Conservation (phyloP, 2,329 filamentous ascomycete species). For the Sarocladiaceae sp. region DNA sequence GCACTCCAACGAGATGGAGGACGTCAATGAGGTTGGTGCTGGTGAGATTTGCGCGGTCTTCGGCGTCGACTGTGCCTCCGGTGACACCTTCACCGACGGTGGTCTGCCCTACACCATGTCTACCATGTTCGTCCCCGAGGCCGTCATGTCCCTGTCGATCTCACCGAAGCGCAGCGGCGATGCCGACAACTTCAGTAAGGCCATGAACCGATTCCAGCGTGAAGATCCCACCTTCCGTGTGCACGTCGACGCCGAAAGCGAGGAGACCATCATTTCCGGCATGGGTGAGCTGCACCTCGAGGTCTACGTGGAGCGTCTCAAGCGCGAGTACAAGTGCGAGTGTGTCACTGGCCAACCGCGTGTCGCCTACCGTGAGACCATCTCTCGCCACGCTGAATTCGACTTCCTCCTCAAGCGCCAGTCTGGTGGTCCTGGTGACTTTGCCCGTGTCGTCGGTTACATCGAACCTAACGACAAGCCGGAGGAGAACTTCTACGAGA, state of each 20-base stretch:
- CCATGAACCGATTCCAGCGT: constrained; percentile 96
- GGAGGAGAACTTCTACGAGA: constrained; percentile 74
- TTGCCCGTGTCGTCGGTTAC: constrained; percentile 83
- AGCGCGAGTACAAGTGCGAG: constrained; percentile 93
- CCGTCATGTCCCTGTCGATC: constrained; percentile 96
- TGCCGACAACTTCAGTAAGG: constrained; percentile 91
- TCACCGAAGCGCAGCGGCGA: constrained; percentile 89
- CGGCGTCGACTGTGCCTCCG: constrained; percentile 93
- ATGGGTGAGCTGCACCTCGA: constrained; percentile 98
- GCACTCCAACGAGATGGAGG: constrained; percentile 99
- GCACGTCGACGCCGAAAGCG: constrained; percentile 82
- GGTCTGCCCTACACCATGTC: constrained; percentile 90
- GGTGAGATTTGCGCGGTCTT: constrained; percentile 99
- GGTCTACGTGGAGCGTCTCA: constrained; percentile 95
- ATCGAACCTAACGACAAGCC: constrained; percentile 77
- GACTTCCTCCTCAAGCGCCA: constrained; percentile 95
- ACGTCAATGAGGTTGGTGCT: constrained; percentile 84
- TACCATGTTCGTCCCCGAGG: constrained; percentile 96
- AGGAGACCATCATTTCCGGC: constrained; percentile 95
- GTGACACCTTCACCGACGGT: constrained; percentile 96
- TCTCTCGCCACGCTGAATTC: constrained; percentile 72
- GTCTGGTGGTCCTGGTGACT: constrained; percentile 91
- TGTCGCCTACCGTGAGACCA: constrained; percentile 94
- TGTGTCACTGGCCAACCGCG: constrained; percentile 94
- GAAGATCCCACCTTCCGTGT: constrained; percentile 98